Evolutionary conservation across 805 yeast genomes (phyloP).

Genomic region (Spathaspora boniae): DNA sequence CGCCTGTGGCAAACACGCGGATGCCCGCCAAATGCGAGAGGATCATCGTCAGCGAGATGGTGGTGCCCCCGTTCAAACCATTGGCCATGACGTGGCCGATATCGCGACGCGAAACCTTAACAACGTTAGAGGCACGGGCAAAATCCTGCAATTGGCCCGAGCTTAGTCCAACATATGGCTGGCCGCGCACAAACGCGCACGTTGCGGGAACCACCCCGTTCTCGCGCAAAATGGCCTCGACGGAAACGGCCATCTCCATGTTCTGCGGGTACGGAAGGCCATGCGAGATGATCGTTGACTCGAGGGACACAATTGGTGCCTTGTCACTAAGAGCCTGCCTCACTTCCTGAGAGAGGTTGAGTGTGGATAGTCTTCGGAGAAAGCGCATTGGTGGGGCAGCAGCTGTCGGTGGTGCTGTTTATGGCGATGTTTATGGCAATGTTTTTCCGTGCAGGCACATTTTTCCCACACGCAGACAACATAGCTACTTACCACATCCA

Average conservation of each 20-base stretch:
- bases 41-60: slow-evolving; percentile 87
- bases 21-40: slow-evolving; percentile 73
- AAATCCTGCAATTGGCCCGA: slow-evolving; percentile 46
- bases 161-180: slow-evolving; percentile 64
- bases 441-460: too few species aligned
- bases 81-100: slow-evolving; percentile 67
- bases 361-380: background rate
- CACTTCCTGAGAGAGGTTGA: slow-evolving; percentile 48
- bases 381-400: too few species aligned
- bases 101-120: slow-evolving; percentile 78
- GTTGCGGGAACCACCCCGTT: slow-evolving; percentile 82
- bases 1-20: slow-evolving; percentile 87
- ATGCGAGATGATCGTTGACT: slow-evolving; percentile 85
- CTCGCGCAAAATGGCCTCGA: slow-evolving; percentile 57
- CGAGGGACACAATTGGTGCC: slow-evolving; percentile 75
- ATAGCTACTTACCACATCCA: too few species aligned
- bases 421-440: too few species aligned
- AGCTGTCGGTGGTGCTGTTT: too few species aligned
- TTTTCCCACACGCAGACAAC: too few species aligned
- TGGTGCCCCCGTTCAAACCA: slow-evolving; percentile 76
- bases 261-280: slow-evolving; percentile 84
- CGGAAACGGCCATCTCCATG: slow-evolving; percentile 64
- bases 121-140: slow-evolving; percentile 42
- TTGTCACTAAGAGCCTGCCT: slow-evolving; percentile 54
- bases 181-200: slow-evolving; percentile 70